Conservation (phyloP, 805 yeast species). For the Priceomyces medius region DNA sequence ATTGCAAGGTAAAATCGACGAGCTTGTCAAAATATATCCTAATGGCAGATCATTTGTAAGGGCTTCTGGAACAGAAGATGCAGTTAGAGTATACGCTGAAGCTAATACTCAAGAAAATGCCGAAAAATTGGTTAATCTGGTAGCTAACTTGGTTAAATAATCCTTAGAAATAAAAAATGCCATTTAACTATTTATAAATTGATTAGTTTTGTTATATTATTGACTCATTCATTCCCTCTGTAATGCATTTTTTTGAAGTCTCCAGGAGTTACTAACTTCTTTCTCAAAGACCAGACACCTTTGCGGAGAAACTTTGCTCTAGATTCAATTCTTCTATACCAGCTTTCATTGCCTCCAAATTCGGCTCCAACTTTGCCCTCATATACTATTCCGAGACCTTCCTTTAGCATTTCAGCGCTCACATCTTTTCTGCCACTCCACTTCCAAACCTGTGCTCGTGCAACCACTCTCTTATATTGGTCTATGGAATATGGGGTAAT, state of each 20-base stretch:
- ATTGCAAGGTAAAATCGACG: conserved; percentile 72
- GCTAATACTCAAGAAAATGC: conserved; percentile 49
- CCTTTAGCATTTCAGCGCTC: conserved; percentile 79
- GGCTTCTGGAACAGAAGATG: conserved; percentile 97
- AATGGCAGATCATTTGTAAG: conserved; percentile 88
- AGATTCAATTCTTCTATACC: conserved; percentile 59
- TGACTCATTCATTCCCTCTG: conserved; percentile 6
- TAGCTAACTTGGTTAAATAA: conserved; percentile 26
- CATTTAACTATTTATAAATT: not conserved
- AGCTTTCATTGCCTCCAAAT: conserved; percentile 72
- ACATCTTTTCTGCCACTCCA: conserved; percentile 69
- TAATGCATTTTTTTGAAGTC: conserved; percentile 59
- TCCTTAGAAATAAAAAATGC: not conserved
- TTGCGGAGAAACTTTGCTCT: conserved; percentile 52
- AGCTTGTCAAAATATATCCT: conserved; percentile 50
- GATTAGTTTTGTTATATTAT: not conserved
- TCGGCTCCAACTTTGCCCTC: conserved; percentile 81
- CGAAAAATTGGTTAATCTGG: conserved; percentile 26
- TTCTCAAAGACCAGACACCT: conserved; percentile 70
- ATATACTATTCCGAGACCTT: conserved; percentile 85
- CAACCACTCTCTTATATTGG: conserved; percentile 87
- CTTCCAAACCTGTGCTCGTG: conserved; percentile 64
- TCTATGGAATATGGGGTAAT: conserved; percentile 80
- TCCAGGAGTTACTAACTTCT: conserved; percentile 67
- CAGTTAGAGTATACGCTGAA: conserved; percentile 93